A percentile compares a stretch with the other conserved stretches of the same genome.
phyloP scores from a whole-genome alignment of 2,329 filamentous ascomycete genomes.

The Venturia aucupariae region DNA sequence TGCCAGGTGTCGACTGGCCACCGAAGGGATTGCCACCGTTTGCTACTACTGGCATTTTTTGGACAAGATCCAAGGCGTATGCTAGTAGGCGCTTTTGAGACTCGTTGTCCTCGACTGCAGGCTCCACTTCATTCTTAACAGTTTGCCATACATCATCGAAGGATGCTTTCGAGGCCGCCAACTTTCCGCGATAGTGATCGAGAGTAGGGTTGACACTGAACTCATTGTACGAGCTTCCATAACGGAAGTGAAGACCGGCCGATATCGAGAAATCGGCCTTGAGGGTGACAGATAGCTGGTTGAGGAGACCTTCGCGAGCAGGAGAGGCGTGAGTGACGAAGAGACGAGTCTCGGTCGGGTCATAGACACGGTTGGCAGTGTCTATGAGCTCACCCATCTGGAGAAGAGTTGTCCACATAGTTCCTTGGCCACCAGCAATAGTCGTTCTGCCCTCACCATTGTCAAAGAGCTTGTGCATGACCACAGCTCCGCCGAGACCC shows the following conservation, averaged over 20 bases:
- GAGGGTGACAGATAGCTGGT: constrained; percentile 92
- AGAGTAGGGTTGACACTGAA: constrained; percentile 98
- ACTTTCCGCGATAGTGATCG: constrained; percentile 96
- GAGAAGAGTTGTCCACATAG: constrained; percentile 97
- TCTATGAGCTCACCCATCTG: constrained; percentile 98
- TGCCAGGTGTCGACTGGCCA: constrained; percentile 63
- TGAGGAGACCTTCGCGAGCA: constrained; percentile 89
- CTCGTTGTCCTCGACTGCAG: constrained; percentile 86
- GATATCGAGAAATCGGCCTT: constrained; percentile 99
- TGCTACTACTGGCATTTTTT: constrained; percentile 93
- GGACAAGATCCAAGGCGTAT: constrained; percentile 85
- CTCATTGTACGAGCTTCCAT: constrained; percentile 98
- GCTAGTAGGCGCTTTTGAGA: constrained; percentile 86
- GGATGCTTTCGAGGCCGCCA: constrained; percentile 93
- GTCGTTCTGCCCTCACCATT: constrained; percentile 97
- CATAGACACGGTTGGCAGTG: constrained; percentile 95
- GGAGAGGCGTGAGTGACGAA: constrained; percentile 97
- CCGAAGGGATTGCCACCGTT: constrained; percentile 96
- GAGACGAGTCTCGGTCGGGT: constrained; percentile 91
- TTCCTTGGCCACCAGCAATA: constrained; percentile 94
- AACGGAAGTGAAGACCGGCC: constrained; percentile 93
- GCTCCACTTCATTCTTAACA: constrained; percentile 90
- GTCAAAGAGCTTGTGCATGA: constrained; percentile 99
- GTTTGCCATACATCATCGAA: constrained; percentile 99
- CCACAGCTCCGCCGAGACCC: constrained; percentile 87